A percentile compares a stretch with the other conserved stretches of the same genome.
phyloP scores from a whole-genome alignment of 2,329 filamentous ascomycete species.

The Aspergillus novoparasiticus region DNA sequence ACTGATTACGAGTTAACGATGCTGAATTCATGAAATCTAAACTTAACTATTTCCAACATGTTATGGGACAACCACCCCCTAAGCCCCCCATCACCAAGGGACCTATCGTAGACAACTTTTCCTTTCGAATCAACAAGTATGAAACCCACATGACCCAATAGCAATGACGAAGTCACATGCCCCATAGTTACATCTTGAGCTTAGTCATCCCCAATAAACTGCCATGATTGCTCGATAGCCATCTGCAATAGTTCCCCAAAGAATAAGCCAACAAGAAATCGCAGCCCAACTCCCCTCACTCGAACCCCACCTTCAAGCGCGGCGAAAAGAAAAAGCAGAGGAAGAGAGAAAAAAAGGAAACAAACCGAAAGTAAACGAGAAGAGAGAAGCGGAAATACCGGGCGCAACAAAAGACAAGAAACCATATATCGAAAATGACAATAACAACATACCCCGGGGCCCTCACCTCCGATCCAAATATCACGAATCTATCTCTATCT shows the following conservation, averaged over 20 bases:
- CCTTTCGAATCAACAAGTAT: neutral
- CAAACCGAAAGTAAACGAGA: neutral
- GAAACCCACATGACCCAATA: neutral
- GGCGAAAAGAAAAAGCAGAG: neutral
- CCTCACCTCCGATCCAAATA: conserved; percentile 26
- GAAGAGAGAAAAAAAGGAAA: neutral
- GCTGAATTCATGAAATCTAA: neutral
- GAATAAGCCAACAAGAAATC: neutral
- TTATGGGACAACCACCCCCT: neutral
- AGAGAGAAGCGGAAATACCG: neutral
- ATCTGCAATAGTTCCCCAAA: neutral
- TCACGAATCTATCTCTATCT: conserved; percentile 42
- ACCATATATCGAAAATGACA: conserved; percentile 19
- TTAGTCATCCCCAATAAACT: neutral
- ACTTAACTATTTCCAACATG: neutral
- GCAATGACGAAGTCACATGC: neutral
- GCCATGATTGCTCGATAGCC: neutral
- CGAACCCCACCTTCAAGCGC: neutral
- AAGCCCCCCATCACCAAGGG: neutral
- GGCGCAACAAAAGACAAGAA: neutral
- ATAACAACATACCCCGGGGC: conserved; percentile 20
- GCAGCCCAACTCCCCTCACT: conserved; percentile 7
- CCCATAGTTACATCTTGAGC: neutral
- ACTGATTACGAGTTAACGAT: conserved; percentile 8
- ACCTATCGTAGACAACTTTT: neutral